Evolutionary conservation across 331 rosid species (phyloP).

Genomic region (Malus hybrid): DNA sequence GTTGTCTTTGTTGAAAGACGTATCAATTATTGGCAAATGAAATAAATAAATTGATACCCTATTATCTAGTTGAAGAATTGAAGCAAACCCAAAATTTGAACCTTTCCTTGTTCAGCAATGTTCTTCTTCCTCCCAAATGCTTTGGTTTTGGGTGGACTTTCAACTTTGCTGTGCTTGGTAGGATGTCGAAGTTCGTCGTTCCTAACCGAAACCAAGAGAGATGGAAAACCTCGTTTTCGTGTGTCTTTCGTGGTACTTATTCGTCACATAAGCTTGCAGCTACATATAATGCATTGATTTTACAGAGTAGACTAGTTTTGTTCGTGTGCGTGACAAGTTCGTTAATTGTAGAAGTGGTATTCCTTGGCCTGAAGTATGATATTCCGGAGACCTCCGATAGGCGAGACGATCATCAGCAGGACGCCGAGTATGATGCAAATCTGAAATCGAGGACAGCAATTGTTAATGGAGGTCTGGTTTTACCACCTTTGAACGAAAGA

Average conservation of each 20-base stretch:
- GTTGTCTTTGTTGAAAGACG: no score
- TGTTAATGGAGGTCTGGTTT: neutral
- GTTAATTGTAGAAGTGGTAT: conserved; percentile 54
- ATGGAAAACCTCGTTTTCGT: neutral
- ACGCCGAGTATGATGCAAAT: conserved; percentile 66
- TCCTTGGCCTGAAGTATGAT: conserved; percentile 55
- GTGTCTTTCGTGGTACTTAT: neutral
- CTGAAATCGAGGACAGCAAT: conserved; percentile 33
- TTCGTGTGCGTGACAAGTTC: neutral
- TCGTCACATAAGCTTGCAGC: neutral
- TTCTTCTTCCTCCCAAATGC: neutral
- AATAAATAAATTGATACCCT: neutral
- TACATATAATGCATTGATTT: no score
- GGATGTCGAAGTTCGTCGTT: neutral
- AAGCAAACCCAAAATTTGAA: neutral
- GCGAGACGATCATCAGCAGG: conserved; percentile 50
- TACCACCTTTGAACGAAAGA: no score
- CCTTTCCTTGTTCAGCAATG: neutral
- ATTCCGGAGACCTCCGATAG: conserved; percentile 66
- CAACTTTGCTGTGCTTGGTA: neutral
- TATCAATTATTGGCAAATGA: neutral
- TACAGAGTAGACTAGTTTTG: neutral
- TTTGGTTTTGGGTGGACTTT: neutral
- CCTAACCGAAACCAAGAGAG: neutral
- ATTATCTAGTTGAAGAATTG: neutral